A percentile compares a stretch with the other conserved stretches of the same genome.
These are phyloP conservation scores for Podochytrium sp. DNA, from an alignment of 192 early-diverging fungal genomes.

Conservation along the genomic window DNA sequence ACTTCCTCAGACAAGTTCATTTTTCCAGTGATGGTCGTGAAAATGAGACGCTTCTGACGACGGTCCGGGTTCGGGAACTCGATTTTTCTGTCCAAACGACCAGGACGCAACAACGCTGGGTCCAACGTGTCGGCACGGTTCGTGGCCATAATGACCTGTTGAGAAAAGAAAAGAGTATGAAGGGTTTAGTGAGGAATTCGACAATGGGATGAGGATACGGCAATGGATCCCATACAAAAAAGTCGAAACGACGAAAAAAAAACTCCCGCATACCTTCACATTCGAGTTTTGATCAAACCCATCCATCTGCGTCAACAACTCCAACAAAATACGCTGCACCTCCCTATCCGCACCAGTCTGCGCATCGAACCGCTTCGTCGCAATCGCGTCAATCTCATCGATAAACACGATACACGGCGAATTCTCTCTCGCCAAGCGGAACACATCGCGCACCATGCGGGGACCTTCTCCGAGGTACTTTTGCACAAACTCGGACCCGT, in stretches of 20 bases:
- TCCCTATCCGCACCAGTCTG: constrained; percentile 93
- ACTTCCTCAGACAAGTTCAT: constrained; percentile 97
- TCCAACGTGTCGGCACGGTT: constrained; percentile 97
- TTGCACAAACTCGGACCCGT: constrained; percentile 97
- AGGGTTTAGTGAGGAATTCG: neutral
- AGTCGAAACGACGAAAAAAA: neutral
- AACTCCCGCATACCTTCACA: constrained; percentile 74
- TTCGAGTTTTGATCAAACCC: constrained; percentile 95
- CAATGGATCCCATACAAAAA: constrained; percentile 3
- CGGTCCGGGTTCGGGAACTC: constrained; percentile 98
- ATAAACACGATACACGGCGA: constrained; percentile 98
- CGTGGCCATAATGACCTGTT: constrained; percentile 95
- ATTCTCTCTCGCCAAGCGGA: constrained; percentile 95
- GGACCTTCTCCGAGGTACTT: constrained; percentile 99
- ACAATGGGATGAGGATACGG: constrained; percentile 27
- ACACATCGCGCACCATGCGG: constrained; percentile 95
- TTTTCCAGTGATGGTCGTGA: constrained; percentile 90
- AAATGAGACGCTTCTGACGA: constrained; percentile 96
- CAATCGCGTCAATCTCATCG: constrained; percentile 98
- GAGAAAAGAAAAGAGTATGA: too few species aligned
- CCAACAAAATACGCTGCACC: constrained; percentile 97
- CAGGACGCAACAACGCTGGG: constrained; percentile 94
- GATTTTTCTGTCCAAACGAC: constrained; percentile 98
- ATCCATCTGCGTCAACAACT: constrained; percentile 96
- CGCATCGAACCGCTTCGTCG: constrained; percentile 78